A percentile compares a stretch with the other conserved stretches of the same genome.
Conservation (phyloP, 2,329 filamentous ascomycete genomes). For the Penicillium olsonii region DNA sequence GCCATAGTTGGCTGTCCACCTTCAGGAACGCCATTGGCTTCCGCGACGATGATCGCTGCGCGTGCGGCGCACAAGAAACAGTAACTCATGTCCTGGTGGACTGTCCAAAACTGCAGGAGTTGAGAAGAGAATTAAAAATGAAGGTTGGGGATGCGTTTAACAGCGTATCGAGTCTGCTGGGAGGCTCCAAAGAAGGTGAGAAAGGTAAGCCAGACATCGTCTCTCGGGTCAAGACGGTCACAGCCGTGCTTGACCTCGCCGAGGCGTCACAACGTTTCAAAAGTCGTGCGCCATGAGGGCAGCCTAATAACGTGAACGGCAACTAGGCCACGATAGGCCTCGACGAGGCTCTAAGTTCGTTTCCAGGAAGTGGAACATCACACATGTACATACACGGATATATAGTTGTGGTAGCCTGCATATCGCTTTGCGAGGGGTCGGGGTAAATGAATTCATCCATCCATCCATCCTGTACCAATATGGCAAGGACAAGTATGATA, state of each 20-base stretch:
- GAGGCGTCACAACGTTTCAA: not conserved
- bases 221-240: not conserved
- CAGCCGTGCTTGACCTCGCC: not conserved
- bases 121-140: constrained; percentile 4
- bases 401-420: no score
- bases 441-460: no score
- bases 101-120: constrained; percentile 13
- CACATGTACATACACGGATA: not conserved
- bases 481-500: no score
- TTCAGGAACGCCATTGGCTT: constrained; percentile 11
- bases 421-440: no score
- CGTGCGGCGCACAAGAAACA: constrained; percentile 19
- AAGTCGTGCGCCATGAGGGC: not conserved
- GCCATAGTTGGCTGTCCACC: constrained; percentile 20
- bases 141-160: constrained; percentile 20
- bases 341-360: not conserved
- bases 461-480: no score
- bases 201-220: not conserved
- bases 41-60: constrained; percentile 11
- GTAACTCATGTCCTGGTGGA: constrained; percentile 19
- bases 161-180: constrained; percentile 21
- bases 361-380: not conserved
- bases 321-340: not conserved
- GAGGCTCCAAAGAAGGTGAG: constrained; percentile 14
- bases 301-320: not conserved